Percentiles rank a stretch among this genome's conserved stretches.
phyloP scores from a whole-genome alignment of 257 asterid genomes.

The Solanum megistacrolobum region DNA sequence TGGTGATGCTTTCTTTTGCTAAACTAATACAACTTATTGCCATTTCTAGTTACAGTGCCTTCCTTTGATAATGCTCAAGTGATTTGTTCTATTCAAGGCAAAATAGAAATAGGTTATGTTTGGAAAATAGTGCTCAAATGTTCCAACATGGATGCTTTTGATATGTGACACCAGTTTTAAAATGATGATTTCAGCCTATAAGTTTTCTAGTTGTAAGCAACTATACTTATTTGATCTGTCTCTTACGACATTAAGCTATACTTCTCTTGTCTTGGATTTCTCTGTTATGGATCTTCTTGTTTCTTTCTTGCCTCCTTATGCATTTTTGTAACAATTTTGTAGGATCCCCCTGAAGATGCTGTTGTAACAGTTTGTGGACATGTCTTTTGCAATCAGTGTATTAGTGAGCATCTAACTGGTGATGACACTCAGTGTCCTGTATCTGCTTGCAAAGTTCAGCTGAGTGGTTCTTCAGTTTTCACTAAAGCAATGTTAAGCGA shows the following conservation, averaged over 20 bases:
- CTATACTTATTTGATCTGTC: not conserved
- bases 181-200: not conserved
- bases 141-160: not conserved
- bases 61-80: not conserved
- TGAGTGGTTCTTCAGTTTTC: conserved; percentile 43
- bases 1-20: not conserved
- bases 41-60: not conserved
- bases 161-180: not conserved
- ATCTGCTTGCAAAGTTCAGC: conserved; percentile 60
- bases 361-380: conserved; percentile 88
- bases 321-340: conserved; percentile 9
- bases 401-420: conserved; percentile 72
- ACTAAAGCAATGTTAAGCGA: conserved; percentile 45
- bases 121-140: not conserved
- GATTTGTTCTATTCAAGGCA: not conserved
- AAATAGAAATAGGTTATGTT: not conserved
- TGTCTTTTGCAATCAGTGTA: conserved; percentile 90
- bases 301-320: not conserved
- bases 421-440: conserved; percentile 78
- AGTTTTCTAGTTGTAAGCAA: not conserved
- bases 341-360: conserved; percentile 99
- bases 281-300: not conserved
- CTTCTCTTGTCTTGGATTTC: not conserved
- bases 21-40: not conserved
- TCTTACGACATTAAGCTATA: not conserved